phyloP scores from a whole-genome alignment of 1,284 basidiomycete species.

The Ganoderma resinaceum region DNA sequence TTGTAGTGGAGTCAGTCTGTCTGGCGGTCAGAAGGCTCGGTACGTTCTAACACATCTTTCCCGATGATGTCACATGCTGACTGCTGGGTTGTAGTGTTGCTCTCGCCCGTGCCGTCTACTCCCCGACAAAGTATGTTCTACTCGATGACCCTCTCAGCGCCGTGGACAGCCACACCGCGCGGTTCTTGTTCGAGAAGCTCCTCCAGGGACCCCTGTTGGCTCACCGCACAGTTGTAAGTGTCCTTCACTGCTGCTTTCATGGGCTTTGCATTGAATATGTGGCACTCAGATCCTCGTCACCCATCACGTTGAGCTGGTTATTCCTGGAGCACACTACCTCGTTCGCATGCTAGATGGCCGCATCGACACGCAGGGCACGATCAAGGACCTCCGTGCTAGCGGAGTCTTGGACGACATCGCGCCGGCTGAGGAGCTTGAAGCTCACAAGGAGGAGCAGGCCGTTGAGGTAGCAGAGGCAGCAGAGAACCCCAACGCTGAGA shows the following conservation, averaged over 20 bases:
- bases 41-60: conserved; percentile 31
- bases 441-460: conserved; percentile 40
- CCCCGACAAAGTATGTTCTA: conserved; percentile 67
- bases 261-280: background rate
- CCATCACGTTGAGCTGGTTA: conserved; percentile 77
- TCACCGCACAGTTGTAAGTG: conserved; percentile 70
- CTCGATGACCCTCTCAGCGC: conserved; percentile 79
- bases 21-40: conserved; percentile 73
- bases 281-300: conserved; percentile 65
- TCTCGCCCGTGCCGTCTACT: conserved; percentile 74
- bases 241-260: background rate
- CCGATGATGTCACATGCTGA: conserved; percentile 3
- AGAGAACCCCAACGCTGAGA: conserved; percentile 39
- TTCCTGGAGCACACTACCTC: conserved; percentile 72
- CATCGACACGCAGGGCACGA: conserved; percentile 71
- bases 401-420: conserved; percentile 67
- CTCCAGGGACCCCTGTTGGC: conserved; percentile 69
- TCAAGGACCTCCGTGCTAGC: conserved; percentile 61
- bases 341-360: conserved; percentile 79
- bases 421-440: conserved; percentile 48
- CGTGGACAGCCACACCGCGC: conserved; percentile 79
- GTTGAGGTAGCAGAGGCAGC: conserved; percentile 47
- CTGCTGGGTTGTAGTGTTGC: conserved; percentile 55
- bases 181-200: conserved; percentile 69
- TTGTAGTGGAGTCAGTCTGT: conserved; percentile 60